phyloP scores from a whole-genome alignment of 345 rosid genomes.

The Sonneratia caseolaris region DNA sequence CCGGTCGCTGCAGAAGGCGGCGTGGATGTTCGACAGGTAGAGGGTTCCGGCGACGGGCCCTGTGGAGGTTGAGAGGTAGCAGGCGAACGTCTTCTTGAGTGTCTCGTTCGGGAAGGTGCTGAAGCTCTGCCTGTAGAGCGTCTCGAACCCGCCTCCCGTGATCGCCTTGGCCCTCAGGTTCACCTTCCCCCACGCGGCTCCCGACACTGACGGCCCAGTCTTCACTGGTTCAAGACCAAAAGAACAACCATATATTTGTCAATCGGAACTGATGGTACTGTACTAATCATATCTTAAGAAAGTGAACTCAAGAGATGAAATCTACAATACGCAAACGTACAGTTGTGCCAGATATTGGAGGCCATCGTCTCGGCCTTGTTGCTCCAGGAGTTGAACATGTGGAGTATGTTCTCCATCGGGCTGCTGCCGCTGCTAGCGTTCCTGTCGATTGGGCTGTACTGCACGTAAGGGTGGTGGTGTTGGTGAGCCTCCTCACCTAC shows the following conservation, averaged over 20 bases:
- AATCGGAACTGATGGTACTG: neutral
- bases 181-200: constrained; percentile 56
- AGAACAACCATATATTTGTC: neutral
- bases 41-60: constrained; percentile 59
- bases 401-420: constrained; percentile 43
- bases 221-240: constrained; percentile 17
- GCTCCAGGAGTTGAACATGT: constrained; percentile 37
- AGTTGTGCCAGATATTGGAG: constrained; percentile 46
- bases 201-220: constrained; percentile 38
- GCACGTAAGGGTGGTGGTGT: constrained; percentile 38
- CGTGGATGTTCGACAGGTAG: constrained; percentile 38
- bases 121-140: constrained; percentile 43
- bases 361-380: constrained; percentile 43
- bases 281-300: neutral
- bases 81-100: constrained; percentile 43
- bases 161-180: constrained; percentile 44
- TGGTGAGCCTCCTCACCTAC: constrained; percentile 17
- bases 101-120: constrained; percentile 29
- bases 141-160: constrained; percentile 46
- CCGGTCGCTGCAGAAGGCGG: constrained; percentile 58
- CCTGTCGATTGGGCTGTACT: constrained; percentile 23
- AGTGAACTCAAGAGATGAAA: neutral
- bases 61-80: constrained; percentile 47
- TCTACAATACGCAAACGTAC: constrained; percentile 12
- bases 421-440: neutral